These are phyloP conservation scores for Hypoxylon lienhwacheense DNA, from an alignment of 495 filamentous ascomycete genomes.

Conservation along the genomic window DNA sequence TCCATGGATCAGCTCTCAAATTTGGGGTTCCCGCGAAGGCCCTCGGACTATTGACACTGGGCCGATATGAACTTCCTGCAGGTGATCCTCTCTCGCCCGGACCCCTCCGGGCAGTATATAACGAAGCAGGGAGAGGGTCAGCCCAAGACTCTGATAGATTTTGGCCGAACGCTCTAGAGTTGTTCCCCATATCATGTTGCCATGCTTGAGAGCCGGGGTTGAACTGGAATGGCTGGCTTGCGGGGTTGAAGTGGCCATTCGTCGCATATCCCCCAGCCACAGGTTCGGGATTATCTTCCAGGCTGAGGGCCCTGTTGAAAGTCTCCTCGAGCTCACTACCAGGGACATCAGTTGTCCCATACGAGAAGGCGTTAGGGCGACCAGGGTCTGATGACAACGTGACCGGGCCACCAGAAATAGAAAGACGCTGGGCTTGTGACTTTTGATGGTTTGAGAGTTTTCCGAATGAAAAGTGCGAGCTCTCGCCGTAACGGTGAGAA, in stretches of 20 bases:
- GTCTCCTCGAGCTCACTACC: slow-evolving; percentile 22
- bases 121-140: not conserved
- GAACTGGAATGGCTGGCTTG: slow-evolving; percentile 37
- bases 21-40: slow-evolving; percentile 57
- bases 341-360: slow-evolving; percentile 13
- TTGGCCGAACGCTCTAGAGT: slow-evolving; percentile 15
- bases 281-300: slow-evolving; percentile 22
- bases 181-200: slow-evolving; percentile 38
- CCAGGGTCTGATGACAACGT: slow-evolving; percentile 19
- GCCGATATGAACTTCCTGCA: slow-evolving; percentile 56
- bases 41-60: slow-evolving; percentile 59
- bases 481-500: slow-evolving; percentile 20
- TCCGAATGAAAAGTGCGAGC: slow-evolving; percentile 18
- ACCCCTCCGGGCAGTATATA: slow-evolving; percentile 15
- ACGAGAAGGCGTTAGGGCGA: slow-evolving; percentile 16
- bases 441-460: slow-evolving; percentile 9
- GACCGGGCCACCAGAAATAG: slow-evolving; percentile 22
- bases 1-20: slow-evolving; percentile 43
- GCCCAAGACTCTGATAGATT: slow-evolving; percentile 25
- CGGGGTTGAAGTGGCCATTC: slow-evolving; percentile 24
- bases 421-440: slow-evolving; percentile 24
- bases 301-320: slow-evolving; percentile 13
- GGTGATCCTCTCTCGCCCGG: slow-evolving; percentile 49
- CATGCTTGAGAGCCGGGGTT: slow-evolving; percentile 45
- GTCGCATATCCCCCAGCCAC: not conserved